Base-by-base conservation (phyloP, 2,329 filamentous ascomycete genomes). In the Paracamarosporium sp. region DNA sequence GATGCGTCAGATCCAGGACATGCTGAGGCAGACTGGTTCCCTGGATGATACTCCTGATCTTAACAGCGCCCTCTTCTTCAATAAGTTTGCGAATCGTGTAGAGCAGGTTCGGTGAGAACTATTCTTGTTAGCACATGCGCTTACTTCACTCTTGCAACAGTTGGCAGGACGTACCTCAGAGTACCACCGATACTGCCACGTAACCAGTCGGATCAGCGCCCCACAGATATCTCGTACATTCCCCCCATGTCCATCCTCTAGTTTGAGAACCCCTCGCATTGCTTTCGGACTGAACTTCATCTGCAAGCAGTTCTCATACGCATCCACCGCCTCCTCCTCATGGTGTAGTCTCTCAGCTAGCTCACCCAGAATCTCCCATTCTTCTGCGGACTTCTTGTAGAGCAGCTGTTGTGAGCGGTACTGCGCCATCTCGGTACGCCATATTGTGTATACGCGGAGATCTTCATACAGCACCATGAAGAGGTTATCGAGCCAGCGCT, bases 401-500 rank as follows among this genome's bases (percentile, higher is more conserved):
- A 96, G 90, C 77, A 97, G 89, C 61, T 94, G 90, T 76, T 98
- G 94, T 53, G 94, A 92, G 22, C 92, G 89, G 74, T 93, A 97
- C 75, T 98, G 94, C 0, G 93, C 91, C 87, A 98, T 95, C 76
- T 99, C 95, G 0, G 95, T 98, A 55, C 95, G 90, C 95, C 95
- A 99, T 76, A 99, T 99, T 12, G 95, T 99, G 82, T 99, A 99
- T 44, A 99, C 94, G 48, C 95, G 91, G 17, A 99, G 85, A 72
- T 99, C 95, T 77, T 99, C 95, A 76, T 99, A 99, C 2, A 99
- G 85, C 0, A 98, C 95, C 95, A 99, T 99, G 81, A 99, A 99
- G 22, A 99, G 85, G 70, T 96, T 98, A 78, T 99, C 95, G 2
- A 99, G 85, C 95, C 95, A 99, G 66, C 95, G 88, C 78, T 99